Evolutionary conservation across 305 asterid genomes (phyloP).

Genomic region (Fraxinus platypoda): DNA sequence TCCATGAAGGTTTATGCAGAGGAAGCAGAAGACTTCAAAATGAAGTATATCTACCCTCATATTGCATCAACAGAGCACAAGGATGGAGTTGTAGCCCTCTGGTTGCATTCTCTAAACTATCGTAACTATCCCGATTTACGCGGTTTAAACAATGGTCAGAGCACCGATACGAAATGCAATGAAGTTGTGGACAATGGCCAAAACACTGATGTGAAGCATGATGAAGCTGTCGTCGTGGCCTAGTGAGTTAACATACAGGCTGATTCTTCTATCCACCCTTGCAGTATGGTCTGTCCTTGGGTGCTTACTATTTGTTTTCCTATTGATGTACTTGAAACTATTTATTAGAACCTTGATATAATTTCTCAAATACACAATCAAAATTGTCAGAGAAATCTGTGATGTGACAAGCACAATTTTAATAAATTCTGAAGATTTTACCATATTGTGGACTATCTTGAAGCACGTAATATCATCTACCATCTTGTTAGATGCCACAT

Average conservation of each 20-base stretch:
- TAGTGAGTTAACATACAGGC: constrained; percentile 35
- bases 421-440: not conserved
- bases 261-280: not conserved
- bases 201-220: not conserved
- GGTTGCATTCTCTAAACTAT: constrained; percentile 81
- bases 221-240: constrained; percentile 21
- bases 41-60: constrained; percentile 71
- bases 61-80: constrained; percentile 71
- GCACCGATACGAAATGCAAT: not conserved
- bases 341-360: not conserved
- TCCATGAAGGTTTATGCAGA: constrained; percentile 65
- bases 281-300: not conserved
- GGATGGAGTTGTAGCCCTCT: constrained; percentile 69
- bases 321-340: not conserved
- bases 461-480: not conserved
- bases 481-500: not conserved
- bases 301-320: not conserved
- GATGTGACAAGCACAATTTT: not conserved
- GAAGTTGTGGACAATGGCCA: constrained; percentile 18
- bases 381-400: not conserved
- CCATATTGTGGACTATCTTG: not conserved
- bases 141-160: constrained; percentile 11
- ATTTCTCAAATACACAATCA: not conserved
- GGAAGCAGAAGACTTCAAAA: constrained; percentile 78
- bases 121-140: constrained; percentile 78